These are phyloP conservation scores for Alnus rubra DNA, from an alignment of 306 rosid species.

Conservation along the genomic window DNA sequence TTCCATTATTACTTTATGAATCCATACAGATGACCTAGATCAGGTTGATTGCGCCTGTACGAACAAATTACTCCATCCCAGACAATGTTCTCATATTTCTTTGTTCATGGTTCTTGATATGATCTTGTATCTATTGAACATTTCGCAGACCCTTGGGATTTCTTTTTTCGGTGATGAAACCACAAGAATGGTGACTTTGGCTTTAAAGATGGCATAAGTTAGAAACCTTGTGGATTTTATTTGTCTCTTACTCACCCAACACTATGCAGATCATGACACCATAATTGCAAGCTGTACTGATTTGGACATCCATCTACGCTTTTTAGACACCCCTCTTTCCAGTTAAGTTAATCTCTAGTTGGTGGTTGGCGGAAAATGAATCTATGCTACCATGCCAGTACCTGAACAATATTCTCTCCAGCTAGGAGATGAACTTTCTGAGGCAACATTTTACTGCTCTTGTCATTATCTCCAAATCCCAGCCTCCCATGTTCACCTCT, in stretches of 20 bases:
- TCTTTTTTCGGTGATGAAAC: no score
- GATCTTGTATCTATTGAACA: not conserved
- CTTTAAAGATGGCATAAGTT: not conserved
- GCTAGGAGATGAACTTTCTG: conserved; percentile 89
- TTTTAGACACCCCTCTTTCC: not conserved
- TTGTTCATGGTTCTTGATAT: not conserved
- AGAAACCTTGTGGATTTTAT: not conserved
- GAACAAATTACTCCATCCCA: not conserved
- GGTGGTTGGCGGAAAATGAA: not conserved
- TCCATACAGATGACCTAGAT: not conserved
- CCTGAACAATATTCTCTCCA: conserved; percentile 96
- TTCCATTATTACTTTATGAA: not conserved
- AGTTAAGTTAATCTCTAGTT: not conserved
- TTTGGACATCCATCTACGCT: not conserved
- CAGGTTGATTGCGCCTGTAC: no score
- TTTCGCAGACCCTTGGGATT: no score
- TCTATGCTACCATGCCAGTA: conserved; percentile 8
- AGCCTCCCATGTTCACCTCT: conserved; percentile 99
- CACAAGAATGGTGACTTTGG: no score
- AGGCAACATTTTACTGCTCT: conserved; percentile 98
- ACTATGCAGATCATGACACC: not conserved
- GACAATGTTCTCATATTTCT: not conserved
- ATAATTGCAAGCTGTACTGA: not conserved
- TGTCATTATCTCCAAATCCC: conserved; percentile 96
- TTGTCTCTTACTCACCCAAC: not conserved